A percentile compares a stretch with the other conserved stretches of the same genome.
Conservation (phyloP, 2,329 filamentous ascomycete genomes). For the Annulohypoxylon truncatum region DNA sequence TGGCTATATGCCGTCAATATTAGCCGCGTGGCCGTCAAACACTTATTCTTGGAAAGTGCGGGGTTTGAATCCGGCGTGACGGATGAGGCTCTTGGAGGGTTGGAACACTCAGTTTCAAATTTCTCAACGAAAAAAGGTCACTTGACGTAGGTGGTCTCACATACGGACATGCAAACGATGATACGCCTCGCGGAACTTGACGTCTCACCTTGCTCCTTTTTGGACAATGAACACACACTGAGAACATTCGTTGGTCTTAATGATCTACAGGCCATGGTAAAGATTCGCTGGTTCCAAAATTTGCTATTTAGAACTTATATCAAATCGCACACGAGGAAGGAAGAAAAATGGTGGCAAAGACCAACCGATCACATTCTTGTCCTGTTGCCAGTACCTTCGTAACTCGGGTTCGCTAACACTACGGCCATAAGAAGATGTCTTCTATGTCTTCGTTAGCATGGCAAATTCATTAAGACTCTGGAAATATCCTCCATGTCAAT, state of each 20-base stretch:
- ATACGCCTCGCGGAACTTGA: slow-evolving; percentile 30
- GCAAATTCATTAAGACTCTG: slow-evolving; percentile 13
- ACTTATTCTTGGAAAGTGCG: slow-evolving; percentile 42
- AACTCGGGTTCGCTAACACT: not conserved
- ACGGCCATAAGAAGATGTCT: slow-evolving; percentile 1
- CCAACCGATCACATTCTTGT: slow-evolving; percentile 7
- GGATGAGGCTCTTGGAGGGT: slow-evolving; percentile 44
- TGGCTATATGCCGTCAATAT: slow-evolving; percentile 44
- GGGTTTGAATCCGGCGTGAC: slow-evolving; percentile 42
- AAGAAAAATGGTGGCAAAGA: not conserved
- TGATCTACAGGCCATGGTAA: slow-evolving; percentile 12
- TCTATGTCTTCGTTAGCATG: slow-evolving; percentile 30
- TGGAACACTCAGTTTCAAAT: slow-evolving; percentile 7
- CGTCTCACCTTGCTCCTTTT: slow-evolving; percentile 28
- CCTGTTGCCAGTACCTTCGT: not conserved
- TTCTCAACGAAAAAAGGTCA: slow-evolving; percentile 11
- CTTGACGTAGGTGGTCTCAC: slow-evolving; percentile 25
- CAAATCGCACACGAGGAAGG: slow-evolving; percentile 4
- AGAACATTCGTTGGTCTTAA: slow-evolving; percentile 30
- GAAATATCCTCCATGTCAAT: not conserved
- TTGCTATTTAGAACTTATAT: slow-evolving; percentile 18
- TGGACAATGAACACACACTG: slow-evolving; percentile 19
- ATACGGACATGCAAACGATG: slow-evolving; percentile 6
- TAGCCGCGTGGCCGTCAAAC: slow-evolving; percentile 43
- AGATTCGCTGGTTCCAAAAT: slow-evolving; percentile 14